Percentiles rank a stretch among this genome's conserved stretches.
These are phyloP conservation scores for Mucor plumbeus DNA, from an alignment of 371 early-diverging fungal species.

Conservation along the genomic window DNA sequence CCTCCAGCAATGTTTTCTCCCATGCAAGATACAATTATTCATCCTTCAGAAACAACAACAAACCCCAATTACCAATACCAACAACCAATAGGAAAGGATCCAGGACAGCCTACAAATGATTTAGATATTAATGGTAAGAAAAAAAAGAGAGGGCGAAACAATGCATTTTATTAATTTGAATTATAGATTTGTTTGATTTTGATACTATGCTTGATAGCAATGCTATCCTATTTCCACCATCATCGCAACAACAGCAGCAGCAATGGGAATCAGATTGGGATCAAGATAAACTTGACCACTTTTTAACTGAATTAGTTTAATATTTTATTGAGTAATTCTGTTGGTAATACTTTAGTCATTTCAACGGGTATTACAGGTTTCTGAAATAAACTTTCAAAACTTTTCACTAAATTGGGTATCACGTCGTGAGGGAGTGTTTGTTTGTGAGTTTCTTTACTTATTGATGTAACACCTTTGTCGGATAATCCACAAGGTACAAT, in stretches of 20 bases:
- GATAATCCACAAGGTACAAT: conserved; percentile 92
- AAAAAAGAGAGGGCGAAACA: neutral
- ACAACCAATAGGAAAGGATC: neutral
- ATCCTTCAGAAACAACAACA: neutral
- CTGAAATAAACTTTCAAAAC: conserved; percentile 37
- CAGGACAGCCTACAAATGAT: conserved; percentile 12
- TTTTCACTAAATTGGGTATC: conserved; percentile 31
- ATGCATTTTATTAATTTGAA: neutral
- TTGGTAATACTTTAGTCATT: conserved; percentile 13
- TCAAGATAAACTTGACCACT: conserved; percentile 26
- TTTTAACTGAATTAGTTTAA: conserved; percentile 20
- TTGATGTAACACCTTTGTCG: conserved; percentile 80
- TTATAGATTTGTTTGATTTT: conserved; percentile 16
- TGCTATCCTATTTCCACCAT: conserved; percentile 18
- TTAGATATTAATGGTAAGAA: conserved; percentile 25
- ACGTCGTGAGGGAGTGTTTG: conserved; percentile 25
- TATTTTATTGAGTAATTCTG: neutral
- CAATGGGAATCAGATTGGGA: conserved; percentile 23
- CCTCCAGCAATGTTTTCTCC: conserved; percentile 15
- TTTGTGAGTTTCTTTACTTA: conserved; percentile 55
- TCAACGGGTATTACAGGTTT: conserved; percentile 31
- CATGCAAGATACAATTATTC: neutral
- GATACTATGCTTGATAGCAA: conserved; percentile 17
- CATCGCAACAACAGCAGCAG: neutral
- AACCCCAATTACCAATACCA: conserved; percentile 7